A percentile compares a stretch with the other conserved stretches of the same genome.
Evolutionary conservation across 139 green algal species (phyloP).

Genomic region (Chlamydomonas urium): DNA sequence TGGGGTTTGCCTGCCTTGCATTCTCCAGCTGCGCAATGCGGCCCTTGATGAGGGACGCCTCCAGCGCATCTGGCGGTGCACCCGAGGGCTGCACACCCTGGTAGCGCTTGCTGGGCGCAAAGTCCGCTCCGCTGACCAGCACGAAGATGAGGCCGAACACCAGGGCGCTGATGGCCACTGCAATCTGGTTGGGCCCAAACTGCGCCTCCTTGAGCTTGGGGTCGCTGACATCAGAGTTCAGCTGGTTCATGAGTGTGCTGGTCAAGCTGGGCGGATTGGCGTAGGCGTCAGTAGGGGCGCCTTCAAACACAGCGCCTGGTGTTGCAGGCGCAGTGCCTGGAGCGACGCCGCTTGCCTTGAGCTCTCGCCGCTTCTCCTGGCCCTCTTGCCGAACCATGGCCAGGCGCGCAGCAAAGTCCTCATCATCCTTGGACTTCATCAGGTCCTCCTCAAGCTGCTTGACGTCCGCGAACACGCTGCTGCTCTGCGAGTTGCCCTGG

Average conservation of each 20-base stretch:
- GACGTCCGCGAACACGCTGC: neutral
- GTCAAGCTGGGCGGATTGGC: conserved; percentile 42
- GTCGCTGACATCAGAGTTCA: conserved; percentile 43
- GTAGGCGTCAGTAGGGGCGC: conserved; percentile 27
- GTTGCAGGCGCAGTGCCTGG: neutral
- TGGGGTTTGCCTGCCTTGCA: conserved; percentile 25
- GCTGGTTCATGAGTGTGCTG: conserved; percentile 29
- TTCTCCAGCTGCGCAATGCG: conserved; percentile 29
- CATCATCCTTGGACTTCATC: conserved; percentile 31
- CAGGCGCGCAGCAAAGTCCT: conserved; percentile 43
- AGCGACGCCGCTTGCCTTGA: neutral
- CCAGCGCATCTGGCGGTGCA: conserved; percentile 36
- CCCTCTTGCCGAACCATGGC: conserved; percentile 31
- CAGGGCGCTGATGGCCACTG: conserved; percentile 35
- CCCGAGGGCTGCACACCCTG: conserved; percentile 28
- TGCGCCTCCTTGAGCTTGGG: conserved; percentile 45
- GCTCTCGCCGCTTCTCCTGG: conserved; percentile 11
- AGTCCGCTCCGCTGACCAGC: conserved; percentile 42
- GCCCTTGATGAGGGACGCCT: conserved; percentile 32
- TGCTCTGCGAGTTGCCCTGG: neutral
- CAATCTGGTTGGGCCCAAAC: conserved; percentile 49
- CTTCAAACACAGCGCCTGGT: conserved; percentile 26
- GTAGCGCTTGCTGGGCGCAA: conserved; percentile 37
- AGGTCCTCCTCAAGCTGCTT: neutral
- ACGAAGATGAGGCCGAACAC: conserved; percentile 42